Conservation (phyloP, 768 basidiomycete species). For the Leucosporidium yakuticum region DNA sequence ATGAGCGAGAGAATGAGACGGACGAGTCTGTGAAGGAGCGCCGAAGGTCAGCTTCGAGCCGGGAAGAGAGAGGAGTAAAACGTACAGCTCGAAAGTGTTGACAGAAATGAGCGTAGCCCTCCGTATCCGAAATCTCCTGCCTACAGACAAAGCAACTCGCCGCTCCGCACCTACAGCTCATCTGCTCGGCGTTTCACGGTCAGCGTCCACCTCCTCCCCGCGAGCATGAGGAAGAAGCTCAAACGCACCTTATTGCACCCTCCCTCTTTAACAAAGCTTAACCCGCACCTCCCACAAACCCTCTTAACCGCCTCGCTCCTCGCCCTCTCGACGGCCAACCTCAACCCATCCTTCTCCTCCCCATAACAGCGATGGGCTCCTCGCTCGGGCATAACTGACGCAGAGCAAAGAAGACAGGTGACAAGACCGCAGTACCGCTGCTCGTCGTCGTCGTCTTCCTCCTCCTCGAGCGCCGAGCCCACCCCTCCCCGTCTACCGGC, state of each 20-base stretch:
- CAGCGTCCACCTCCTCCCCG: too few relatives aligned
- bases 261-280: not conserved
- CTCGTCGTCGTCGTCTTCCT: not conserved
- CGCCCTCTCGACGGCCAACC: conserved; percentile 17
- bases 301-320: conserved; percentile 13
- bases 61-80: not conserved
- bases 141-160: conserved; percentile 10
- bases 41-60: too few relatives aligned
- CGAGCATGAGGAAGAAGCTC: not conserved
- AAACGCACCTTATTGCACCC: conserved; percentile 23
- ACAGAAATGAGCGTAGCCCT: conserved; percentile 15
- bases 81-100: conserved; percentile 8
- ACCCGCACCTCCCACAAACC: conserved; percentile 11
- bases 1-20: too few relatives aligned
- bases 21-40: too few relatives aligned
- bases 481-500: too few relatives aligned
- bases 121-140: not conserved
- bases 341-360: conserved; percentile 8
- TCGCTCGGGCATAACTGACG: not conserved
- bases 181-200: not conserved
- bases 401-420: not conserved
- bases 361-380: not conserved
- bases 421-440: not conserved
- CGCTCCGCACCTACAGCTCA: conserved; percentile 18
- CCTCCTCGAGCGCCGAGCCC: too few relatives aligned